Conservation (phyloP, 1,139 yeast genomes). For the Suhomyces anneliseae region DNA sequence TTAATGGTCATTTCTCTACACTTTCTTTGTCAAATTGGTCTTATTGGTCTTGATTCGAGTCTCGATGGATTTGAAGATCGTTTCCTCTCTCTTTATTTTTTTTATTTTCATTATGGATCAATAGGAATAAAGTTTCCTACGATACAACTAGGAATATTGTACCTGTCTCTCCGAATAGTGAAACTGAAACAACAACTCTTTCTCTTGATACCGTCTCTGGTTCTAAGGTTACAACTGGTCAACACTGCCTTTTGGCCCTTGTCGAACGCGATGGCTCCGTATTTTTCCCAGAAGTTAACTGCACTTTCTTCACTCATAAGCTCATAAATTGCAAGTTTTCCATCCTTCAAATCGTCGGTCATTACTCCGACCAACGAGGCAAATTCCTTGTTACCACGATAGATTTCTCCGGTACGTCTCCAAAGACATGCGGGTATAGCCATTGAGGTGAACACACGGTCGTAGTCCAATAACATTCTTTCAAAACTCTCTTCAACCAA, state of each 20-base stretch:
- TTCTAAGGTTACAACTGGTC: conserved; percentile 85
- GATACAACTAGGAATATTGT: conserved; percentile 94
- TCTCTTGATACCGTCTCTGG: conserved; percentile 78
- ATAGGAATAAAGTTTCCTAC: conserved; percentile 95
- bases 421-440: conserved; percentile 97
- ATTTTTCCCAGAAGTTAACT: conserved; percentile 98
- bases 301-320: conserved; percentile 96
- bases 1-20: too few species aligned
- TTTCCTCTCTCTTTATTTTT: too few species aligned
- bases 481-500: conserved; percentile 94
- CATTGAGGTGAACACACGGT: conserved; percentile 94
- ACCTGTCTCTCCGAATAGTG: conserved; percentile 88
- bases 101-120: conserved; percentile 35
- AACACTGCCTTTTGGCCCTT: conserved; percentile 94
- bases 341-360: conserved; percentile 90
- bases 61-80: too few species aligned
- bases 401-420: conserved; percentile 97
- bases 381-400: conserved; percentile 93
- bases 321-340: conserved; percentile 89
- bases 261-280: conserved; percentile 94
- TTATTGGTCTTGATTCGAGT: too few species aligned
- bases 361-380: conserved; percentile 92
- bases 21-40: too few species aligned
- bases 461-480: conserved; percentile 89
- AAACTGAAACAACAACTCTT: conserved; percentile 92